Base-by-base conservation (phyloP, 176 grass and related monocot species). In the Melocanna baccifera region DNA sequence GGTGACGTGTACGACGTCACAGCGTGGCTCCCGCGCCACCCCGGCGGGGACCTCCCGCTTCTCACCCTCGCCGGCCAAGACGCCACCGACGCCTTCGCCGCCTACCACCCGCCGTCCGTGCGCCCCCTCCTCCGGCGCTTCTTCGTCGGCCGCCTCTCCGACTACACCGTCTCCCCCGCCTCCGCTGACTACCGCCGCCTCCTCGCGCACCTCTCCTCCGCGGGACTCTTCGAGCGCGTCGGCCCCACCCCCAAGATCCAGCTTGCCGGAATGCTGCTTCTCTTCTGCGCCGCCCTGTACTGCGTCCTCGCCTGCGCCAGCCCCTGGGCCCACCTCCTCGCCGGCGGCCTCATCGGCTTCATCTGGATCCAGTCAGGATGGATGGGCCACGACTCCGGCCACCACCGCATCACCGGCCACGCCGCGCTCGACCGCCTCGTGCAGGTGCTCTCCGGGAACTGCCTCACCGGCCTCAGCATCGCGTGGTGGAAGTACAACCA, bases 401-500 rank as follows among this genome's bases (percentile, higher is more conserved):
- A 98, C 81, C 94, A 99, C 82, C 26, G 13, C n/a, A 71, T 98
- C 80, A 83, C 87, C 22, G 47, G 34, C 14, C 63, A 87, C 77
- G 29, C 71, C 0, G 18, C 41, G 2, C 66, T 93, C 28, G 86
- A 95, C 85, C 91, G 96, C 68, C 25, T 93, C 23, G 25, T 85
- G 1, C 96, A 98, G 83, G 40, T 95, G 14, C 51, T 95, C 72
- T 82, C 91, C 23, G 96, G 96, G 0, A 98, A 98, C 79, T 98
- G 96, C 81, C 87, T 98, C 82, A 81, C 96, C 65, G 96, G 96
- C 14, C 82, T 98, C 87, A 87, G 91, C 83, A 98, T 98, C 40
- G 96, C 87, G 5, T 98, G 96, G 96, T 98, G 96, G 96, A 98
- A 99, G 67, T 86, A 81, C 63, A 99, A 94, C 88, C 96, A 99